Conservation (phyloP, 805 yeast species). For the Metschnikowia baotianmanensis region DNA sequence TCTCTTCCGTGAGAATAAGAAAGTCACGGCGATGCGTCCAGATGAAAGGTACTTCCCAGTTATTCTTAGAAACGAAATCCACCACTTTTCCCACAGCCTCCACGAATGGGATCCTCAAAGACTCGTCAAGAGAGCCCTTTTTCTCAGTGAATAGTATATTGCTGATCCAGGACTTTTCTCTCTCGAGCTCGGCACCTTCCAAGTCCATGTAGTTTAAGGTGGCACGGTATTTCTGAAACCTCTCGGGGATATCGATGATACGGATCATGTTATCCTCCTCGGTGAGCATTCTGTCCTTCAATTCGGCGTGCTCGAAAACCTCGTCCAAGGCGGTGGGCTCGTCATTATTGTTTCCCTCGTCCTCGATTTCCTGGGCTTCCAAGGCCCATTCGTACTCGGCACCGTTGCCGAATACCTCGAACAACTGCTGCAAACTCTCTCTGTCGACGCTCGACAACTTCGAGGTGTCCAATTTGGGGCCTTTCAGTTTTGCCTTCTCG, state of each 20-base stretch:
- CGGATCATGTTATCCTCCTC: constrained; percentile 89
- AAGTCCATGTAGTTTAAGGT: constrained; percentile 67
- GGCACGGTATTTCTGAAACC: constrained; percentile 76
- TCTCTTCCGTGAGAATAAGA: constrained; percentile 55
- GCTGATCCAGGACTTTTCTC: constrained; percentile 82
- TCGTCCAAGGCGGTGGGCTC: constrained; percentile 70
- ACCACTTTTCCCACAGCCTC: constrained; percentile 69
- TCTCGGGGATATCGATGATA: constrained; percentile 82
- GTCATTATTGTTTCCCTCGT: constrained; percentile 51
- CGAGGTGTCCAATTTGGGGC: constrained; percentile 52
- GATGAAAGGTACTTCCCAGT: constrained; percentile 89
- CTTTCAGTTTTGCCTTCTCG: constrained; percentile 31
- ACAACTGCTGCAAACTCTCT: constrained; percentile 88
- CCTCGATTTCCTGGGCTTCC: constrained; percentile 76
- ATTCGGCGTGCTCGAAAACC: constrained; percentile 92
- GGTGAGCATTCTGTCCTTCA: constrained; percentile 86
- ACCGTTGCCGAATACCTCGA: constrained; percentile 96
- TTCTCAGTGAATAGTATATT: constrained; percentile 60
- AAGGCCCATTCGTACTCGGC: constrained; percentile 98
- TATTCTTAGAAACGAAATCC: constrained; percentile 70
- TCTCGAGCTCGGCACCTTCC: constrained; percentile 61
- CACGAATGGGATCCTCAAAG: constrained; percentile 51
- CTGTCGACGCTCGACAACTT: constrained; percentile 70
- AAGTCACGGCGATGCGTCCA: constrained; percentile 96
- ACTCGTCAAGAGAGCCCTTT: constrained; percentile 37